phyloP scores from a whole-genome alignment of 176 grass and related monocot genomes.

The Thinopyrum elongatum region DNA sequence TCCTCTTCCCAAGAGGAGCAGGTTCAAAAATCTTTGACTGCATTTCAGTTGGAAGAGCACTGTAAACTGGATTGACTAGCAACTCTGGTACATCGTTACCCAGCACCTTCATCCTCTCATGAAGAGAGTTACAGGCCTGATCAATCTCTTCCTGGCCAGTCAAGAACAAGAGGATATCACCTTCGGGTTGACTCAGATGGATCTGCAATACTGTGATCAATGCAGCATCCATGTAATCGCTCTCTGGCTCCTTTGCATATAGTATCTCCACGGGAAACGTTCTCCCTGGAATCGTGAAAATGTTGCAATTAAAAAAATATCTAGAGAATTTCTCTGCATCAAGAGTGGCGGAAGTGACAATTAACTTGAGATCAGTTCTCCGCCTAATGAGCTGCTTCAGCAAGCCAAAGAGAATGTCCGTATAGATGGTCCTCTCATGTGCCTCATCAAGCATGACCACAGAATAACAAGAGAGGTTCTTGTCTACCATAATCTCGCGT shows the following conservation, averaged over 20 bases:
- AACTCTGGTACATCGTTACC: constrained; percentile 57
- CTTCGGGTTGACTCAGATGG: constrained; percentile 61
- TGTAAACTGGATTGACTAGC: constrained; percentile 53
- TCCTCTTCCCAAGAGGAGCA: constrained; percentile 63
- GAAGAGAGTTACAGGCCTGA: constrained; percentile 27
- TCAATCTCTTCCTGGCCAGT: constrained; percentile 66
- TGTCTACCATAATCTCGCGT: constrained; percentile 60
- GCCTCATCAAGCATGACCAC: constrained; percentile 79
- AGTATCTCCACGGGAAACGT: constrained; percentile 63
- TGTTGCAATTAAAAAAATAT: constrained; percentile 72
- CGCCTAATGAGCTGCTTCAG: constrained; percentile 51
- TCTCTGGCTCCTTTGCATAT: constrained; percentile 53
- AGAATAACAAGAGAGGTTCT: constrained; percentile 50
- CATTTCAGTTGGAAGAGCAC: constrained; percentile 48
- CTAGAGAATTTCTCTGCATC: constrained; percentile 82
- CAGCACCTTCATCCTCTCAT: constrained; percentile 26
- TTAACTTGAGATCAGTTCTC: constrained; percentile 47
- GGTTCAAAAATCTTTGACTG: constrained; percentile 48
- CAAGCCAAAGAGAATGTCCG: constrained; percentile 60
- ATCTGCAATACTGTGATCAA: constrained; percentile 67
- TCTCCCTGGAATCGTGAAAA: constrained; percentile 58
- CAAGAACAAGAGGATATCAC: constrained; percentile 63
- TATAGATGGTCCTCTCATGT: constrained; percentile 65
- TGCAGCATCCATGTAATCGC: constrained; percentile 63
- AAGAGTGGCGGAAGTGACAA: constrained; percentile 62